Percentiles rank a stretch among this genome's conserved stretches.
Conservation (phyloP, 2,329 filamentous ascomycete species). For the Aspergillus bombycis region DNA sequence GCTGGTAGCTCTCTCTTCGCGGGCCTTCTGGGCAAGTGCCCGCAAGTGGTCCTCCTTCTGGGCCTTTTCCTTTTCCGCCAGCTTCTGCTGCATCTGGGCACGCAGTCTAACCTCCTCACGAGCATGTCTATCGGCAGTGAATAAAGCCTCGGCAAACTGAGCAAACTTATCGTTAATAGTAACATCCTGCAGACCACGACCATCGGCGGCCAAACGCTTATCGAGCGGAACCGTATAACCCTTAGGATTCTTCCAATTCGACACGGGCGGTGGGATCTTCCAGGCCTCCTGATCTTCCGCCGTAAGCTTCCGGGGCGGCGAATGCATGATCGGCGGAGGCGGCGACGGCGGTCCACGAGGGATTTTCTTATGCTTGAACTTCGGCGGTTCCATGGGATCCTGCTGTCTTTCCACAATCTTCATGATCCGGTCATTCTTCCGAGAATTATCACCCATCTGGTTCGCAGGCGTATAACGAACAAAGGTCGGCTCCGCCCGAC, state of each 20-base stretch:
- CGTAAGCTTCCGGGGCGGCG: slow-evolving; percentile 89
- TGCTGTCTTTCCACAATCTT: slow-evolving; percentile 95
- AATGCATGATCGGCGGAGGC: slow-evolving; percentile 92
- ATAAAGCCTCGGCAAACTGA: slow-evolving; percentile 90
- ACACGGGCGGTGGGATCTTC: slow-evolving; percentile 87
- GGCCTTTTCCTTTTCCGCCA: slow-evolving; percentile 94
- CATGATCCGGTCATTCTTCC: slow-evolving; percentile 94
- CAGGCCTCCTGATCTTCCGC: slow-evolving; percentile 97
- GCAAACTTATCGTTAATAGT: slow-evolving; percentile 99
- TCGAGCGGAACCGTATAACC: slow-evolving; percentile 95
- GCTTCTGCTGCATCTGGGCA: slow-evolving; percentile 89
- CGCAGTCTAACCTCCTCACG: slow-evolving; percentile 93
- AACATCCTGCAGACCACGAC: slow-evolving; percentile 86
- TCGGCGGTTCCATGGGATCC: slow-evolving; percentile 95
- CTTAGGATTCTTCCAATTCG: slow-evolving; percentile 99
- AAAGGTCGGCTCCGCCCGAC: slow-evolving; percentile 83
- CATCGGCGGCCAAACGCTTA: slow-evolving; percentile 92
- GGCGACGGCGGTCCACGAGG: slow-evolving; percentile 89
- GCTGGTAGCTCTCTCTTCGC: slow-evolving; percentile 68
- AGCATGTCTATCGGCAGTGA: slow-evolving; percentile 91
- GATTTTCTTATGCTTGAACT: slow-evolving; percentile 99
- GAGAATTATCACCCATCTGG: slow-evolving; percentile 86
- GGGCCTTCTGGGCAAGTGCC: slow-evolving; percentile 83
- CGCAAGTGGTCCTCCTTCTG: slow-evolving; percentile 93
- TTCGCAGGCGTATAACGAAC: slow-evolving; percentile 94